Percentiles rank a stretch among this genome's conserved stretches.
Evolutionary conservation across 2,329 filamentous ascomycete species (phyloP).

Genomic region (Dactylellina parvicollis): DNA sequence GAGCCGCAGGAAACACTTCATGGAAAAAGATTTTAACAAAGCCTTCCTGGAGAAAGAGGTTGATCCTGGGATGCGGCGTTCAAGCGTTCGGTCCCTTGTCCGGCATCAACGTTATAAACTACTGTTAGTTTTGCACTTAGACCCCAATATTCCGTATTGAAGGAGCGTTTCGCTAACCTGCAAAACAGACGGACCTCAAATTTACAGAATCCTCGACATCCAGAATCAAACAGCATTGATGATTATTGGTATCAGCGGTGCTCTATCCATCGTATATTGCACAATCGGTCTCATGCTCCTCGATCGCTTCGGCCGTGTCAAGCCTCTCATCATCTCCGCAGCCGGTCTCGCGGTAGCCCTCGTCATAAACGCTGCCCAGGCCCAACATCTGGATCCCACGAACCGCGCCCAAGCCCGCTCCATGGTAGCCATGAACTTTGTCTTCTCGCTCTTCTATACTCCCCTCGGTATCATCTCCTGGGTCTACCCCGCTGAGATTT

Average conservation of each 20-base stretch:
- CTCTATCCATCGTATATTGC: constrained; percentile 62
- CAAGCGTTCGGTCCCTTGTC: constrained; percentile 74
- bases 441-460: constrained; percentile 68
- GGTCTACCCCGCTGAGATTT: constrained; percentile 78
- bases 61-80: constrained; percentile 70
- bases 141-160: constrained; percentile 65
- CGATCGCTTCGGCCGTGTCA: constrained; percentile 67
- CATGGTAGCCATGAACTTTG: constrained; percentile 69
- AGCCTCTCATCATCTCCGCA: constrained; percentile 68
- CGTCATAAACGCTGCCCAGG: constrained; percentile 69
- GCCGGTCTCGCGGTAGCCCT: constrained; percentile 68
- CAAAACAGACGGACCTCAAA: constrained; percentile 60
- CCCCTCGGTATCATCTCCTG: constrained; percentile 65
- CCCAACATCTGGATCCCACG: constrained; percentile 63
- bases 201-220: constrained; percentile 57
- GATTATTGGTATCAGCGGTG: constrained; percentile 40
- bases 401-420: constrained; percentile 63
- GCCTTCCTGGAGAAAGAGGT: constrained; percentile 70
- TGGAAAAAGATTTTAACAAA: constrained; percentile 70
- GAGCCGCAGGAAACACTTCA: constrained; percentile 66
- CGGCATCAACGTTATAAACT: constrained; percentile 71
- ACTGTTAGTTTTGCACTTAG: constrained; percentile 69
- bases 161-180: constrained; percentile 71
- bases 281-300: constrained; percentile 70
- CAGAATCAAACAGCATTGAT: constrained; percentile 55